These are phyloP conservation scores for Lathyrus tuberosus DNA, from an alignment of 306 rosid genomes.

Conservation along the genomic window DNA sequence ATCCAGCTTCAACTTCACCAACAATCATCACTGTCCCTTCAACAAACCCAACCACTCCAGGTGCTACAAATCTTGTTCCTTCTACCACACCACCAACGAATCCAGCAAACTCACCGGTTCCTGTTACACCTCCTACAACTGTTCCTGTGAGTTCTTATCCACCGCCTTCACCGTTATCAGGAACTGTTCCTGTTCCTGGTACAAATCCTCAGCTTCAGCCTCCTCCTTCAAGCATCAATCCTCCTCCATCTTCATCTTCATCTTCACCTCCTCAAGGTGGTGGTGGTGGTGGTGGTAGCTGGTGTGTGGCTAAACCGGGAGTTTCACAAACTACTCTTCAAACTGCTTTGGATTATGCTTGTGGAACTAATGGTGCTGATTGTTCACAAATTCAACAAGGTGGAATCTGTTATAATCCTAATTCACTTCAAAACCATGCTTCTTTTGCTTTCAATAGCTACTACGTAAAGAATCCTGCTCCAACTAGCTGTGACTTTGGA, in stretches of 20 bases:
- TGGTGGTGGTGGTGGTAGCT: conserved; percentile 84
- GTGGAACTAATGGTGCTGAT: conserved; percentile 64
- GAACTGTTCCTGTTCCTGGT: conserved; percentile 52
- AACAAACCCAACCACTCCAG: conserved; percentile 57
- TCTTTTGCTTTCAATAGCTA: conserved; percentile 86
- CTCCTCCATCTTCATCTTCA: conserved; percentile 35
- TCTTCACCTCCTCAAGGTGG: conserved; percentile 50
- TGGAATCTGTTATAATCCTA: conserved; percentile 77
- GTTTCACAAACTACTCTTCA: conserved; percentile 63
- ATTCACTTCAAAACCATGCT: conserved; percentile 78
- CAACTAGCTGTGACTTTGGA: conserved; percentile 92
- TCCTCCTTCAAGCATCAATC: conserved; percentile 61
- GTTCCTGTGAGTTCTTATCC: conserved; percentile 74
- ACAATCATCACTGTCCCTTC: conserved; percentile 76
- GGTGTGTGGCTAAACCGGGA: conserved; percentile 91
- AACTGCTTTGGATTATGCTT: conserved; percentile 84
- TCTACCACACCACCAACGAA: conserved; percentile 58
- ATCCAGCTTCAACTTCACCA: conserved; percentile 63
- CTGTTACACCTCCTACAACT: conserved; percentile 48
- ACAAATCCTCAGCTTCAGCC: conserved; percentile 54
- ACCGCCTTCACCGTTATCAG: conserved; percentile 62
- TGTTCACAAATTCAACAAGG: conserved; percentile 88
- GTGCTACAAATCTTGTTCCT: conserved; percentile 54
- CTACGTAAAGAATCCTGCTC: conserved; percentile 75
- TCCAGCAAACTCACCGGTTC: conserved; percentile 56